phyloP scores from a whole-genome alignment of 495 filamentous ascomycete genomes.

The Immersiella caudata region DNA sequence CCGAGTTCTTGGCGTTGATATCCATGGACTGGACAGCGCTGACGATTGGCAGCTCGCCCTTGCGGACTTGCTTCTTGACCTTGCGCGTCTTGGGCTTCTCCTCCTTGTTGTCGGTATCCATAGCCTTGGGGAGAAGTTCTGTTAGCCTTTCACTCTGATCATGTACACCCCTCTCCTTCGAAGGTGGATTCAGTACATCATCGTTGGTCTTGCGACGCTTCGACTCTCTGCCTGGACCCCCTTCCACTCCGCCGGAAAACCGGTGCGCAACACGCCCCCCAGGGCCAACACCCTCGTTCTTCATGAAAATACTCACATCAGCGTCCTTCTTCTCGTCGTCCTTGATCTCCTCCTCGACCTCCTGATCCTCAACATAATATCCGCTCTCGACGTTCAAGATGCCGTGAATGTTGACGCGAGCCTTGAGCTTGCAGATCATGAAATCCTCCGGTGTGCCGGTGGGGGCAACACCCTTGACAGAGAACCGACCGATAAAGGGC shows the following conservation, averaged over 20 bases:
- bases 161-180: conserved; percentile 10
- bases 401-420: conserved; percentile 93
- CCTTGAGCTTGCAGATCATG: conserved; percentile 99
- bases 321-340: conserved; percentile 71
- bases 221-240: conserved; percentile 19
- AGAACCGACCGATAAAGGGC: conserved; percentile 95
- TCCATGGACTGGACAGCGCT: conserved; percentile 81
- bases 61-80: conserved; percentile 99
- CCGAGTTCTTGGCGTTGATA: conserved; percentile 60
- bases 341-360: conserved; percentile 91
- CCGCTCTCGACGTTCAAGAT: conserved; percentile 95
- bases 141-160: conserved; percentile 27
- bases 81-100: conserved; percentile 94
- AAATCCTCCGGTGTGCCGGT: conserved; percentile 82
- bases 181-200: conserved; percentile 21
- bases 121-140: conserved; percentile 61
- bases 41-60: conserved; percentile 91
- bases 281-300: conserved; percentile 10
- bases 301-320: conserved; percentile 63
- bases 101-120: conserved; percentile 80
- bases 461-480: conserved; percentile 85
- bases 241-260: conserved; percentile 12
- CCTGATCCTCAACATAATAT: conserved; percentile 97
- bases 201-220: conserved; percentile 39
- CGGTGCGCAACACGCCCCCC: conserved; percentile 10